Evolutionary conservation across 768 basidiomycete genomes (phyloP).

Genomic region (Lactifluus pinguis): DNA sequence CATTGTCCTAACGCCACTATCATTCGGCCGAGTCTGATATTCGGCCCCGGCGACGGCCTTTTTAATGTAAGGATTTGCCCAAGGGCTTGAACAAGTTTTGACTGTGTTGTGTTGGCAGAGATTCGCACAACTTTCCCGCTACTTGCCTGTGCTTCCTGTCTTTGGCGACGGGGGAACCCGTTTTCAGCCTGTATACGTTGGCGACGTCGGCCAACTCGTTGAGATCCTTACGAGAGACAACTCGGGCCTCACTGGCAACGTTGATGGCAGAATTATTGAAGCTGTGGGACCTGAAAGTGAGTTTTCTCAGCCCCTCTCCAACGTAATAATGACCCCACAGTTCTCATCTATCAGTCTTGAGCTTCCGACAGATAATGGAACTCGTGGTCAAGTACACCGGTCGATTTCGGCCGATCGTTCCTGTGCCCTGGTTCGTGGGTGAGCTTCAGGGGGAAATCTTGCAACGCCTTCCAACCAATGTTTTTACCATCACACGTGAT

Average conservation of each 20-base stretch:
- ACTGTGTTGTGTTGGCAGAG: constrained; percentile 31
- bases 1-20: constrained; percentile 46
- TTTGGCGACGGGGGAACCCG: constrained; percentile 57
- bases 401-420: constrained; percentile 48
- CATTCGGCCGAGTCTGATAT: constrained; percentile 63
- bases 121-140: constrained; percentile 49
- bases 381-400: constrained; percentile 46
- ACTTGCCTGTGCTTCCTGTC: constrained; percentile 66
- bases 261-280: constrained; percentile 39
- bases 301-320: constrained; percentile 27
- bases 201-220: constrained; percentile 53
- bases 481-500: constrained; percentile 61
- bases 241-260: constrained; percentile 24
- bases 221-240: constrained; percentile 48
- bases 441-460: constrained; percentile 55
- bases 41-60: constrained; percentile 69
- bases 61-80: constrained; percentile 44
- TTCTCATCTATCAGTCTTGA: constrained; percentile 39
- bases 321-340: neutral
- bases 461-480: constrained; percentile 51
- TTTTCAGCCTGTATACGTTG: constrained; percentile 70
- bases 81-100: neutral
- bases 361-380: constrained; percentile 59
- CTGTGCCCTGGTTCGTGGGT: constrained; percentile 55
- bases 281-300: constrained; percentile 43